Conservation (phyloP, 1,139 yeast species). For the Hansenula anomala region DNA sequence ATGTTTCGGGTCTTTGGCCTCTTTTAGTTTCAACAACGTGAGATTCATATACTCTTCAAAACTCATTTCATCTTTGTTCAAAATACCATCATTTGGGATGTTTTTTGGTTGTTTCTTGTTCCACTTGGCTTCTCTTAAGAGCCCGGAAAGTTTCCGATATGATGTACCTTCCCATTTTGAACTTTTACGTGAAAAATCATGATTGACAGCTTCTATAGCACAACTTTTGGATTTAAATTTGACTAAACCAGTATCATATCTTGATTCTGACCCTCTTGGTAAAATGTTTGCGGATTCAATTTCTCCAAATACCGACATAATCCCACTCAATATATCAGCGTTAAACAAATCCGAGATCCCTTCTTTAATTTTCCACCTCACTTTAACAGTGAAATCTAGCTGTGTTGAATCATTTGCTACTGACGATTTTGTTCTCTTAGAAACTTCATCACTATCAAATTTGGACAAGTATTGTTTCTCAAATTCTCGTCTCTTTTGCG, state of each 20-base stretch:
- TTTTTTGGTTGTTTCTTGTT: slow-evolving; percentile 1
- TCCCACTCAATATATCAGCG: slow-evolving; percentile 16
- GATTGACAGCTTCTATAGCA: slow-evolving; percentile 12
- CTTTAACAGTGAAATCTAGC: slow-evolving; percentile 11
- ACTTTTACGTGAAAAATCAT: slow-evolving; percentile 11
- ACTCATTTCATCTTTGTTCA: slow-evolving; percentile 8
- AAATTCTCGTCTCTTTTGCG: slow-evolving; percentile 10
- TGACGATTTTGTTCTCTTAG: background rate
- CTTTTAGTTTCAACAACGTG: slow-evolving; percentile 10
- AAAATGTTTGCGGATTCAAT: slow-evolving; percentile 10
- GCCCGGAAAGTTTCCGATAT: slow-evolving; percentile 14
- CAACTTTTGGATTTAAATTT: slow-evolving; percentile 5
- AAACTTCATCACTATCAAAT: no score
- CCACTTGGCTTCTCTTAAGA: slow-evolving; percentile 16
- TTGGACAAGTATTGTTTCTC: slow-evolving; percentile 9
- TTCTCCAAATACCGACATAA: slow-evolving; percentile 19
- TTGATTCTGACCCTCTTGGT: slow-evolving; percentile 8
- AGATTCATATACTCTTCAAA: slow-evolving; percentile 13
- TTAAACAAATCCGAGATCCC: slow-evolving; percentile 17
- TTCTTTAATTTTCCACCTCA: slow-evolving; percentile 18
- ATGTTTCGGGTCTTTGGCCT: background rate
- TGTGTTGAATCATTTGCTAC: background rate
- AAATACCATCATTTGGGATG: background rate
- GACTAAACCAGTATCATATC: slow-evolving; percentile 14
- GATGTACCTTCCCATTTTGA: slow-evolving; percentile 16